Base-by-base conservation (phyloP, 169 alveolate species). In the Plasmodium gonderi region DNA sequence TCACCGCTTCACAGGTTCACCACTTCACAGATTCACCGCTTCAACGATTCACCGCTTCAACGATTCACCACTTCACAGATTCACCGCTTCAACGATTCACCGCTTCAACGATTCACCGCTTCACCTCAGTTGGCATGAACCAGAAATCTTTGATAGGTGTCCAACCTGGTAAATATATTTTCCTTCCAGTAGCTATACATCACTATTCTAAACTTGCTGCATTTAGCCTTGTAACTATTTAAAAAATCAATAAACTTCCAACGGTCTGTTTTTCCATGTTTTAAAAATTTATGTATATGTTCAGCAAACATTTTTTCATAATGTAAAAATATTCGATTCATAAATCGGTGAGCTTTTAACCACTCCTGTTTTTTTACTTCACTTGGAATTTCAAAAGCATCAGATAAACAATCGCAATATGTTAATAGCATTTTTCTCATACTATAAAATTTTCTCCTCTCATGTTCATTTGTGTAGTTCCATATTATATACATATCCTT, bases 401-500 rank as follows among this genome's bases (percentile, higher is more conserved):
- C 54, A 29, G 87, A 31, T 29, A 78, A 31, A 20, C 45, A 29
- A 14, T 78, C 75, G n/a, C 75, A 78, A 38, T 42, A 78, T 6
- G 8, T 47, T 8, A 47, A 36, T 20, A 78, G 17, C 26, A 12
- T 78, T 1, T 51, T 45, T 36, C 74, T 45, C 87, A 78, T 78
- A n/a, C 40, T 49, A 14, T 47, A 11, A 29, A 45, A 49, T 38
- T 78, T 78, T 29, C 6, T 29, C 65, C 26, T 78, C 49, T 78
- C 87, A 17, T 78, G 33, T 11, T 45, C 40, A 47, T 78, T 23
- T 20, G 38, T 67, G 38, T 49, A 78, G 38, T 78, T 78, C 87
- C 87, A 78, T 47, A 78, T 78, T n/a, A 49, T 78, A 38, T 17
- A 78, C 76, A 78, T 78, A 9, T 78, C 87, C 29, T 36, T 47